phyloP scores from a whole-genome alignment of 148 eudicot species.

The Vaccinium corymbosum region DNA sequence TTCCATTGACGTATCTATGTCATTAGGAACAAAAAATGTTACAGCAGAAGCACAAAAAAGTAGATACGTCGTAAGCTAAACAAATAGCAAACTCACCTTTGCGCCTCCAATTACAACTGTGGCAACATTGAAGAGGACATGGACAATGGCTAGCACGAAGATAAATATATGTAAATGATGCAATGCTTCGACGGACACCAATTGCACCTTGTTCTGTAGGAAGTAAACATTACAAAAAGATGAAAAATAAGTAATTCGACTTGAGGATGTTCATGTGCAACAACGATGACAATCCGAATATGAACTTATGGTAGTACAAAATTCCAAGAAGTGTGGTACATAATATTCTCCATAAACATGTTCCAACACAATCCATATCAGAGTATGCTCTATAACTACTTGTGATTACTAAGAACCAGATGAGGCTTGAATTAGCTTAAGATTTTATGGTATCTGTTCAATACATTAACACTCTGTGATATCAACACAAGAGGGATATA shows the following conservation, averaged over 20 bases:
- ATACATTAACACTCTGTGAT: not conserved
- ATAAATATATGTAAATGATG: conserved; percentile 85
- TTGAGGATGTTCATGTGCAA: not conserved
- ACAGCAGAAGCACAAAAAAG: not conserved
- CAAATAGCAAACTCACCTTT: conserved; percentile 27
- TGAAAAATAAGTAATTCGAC: not conserved
- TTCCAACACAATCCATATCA: not conserved
- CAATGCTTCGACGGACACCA: conserved; percentile 60
- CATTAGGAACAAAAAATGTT: not conserved
- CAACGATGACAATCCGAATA: not conserved
- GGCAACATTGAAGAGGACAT: conserved; percentile 58
- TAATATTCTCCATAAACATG: not conserved
- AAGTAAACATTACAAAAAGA: not conserved
- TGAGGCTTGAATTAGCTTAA: not conserved
- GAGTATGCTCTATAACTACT: not conserved
- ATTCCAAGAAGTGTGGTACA: not conserved
- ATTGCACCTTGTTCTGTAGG: conserved; percentile 53
- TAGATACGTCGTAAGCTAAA: not conserved
- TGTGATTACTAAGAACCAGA: not conserved
- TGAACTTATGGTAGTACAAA: not conserved
- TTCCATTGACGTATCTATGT: conserved; percentile 61
- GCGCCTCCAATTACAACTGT: conserved; percentile 60
- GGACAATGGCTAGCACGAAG: conserved; percentile 68
- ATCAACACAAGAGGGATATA: not conserved
- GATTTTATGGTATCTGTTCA: not conserved